Evolutionary conservation across 148 eudicot species (phyloP).

Genomic region (Vaccinium corymbosum): DNA sequence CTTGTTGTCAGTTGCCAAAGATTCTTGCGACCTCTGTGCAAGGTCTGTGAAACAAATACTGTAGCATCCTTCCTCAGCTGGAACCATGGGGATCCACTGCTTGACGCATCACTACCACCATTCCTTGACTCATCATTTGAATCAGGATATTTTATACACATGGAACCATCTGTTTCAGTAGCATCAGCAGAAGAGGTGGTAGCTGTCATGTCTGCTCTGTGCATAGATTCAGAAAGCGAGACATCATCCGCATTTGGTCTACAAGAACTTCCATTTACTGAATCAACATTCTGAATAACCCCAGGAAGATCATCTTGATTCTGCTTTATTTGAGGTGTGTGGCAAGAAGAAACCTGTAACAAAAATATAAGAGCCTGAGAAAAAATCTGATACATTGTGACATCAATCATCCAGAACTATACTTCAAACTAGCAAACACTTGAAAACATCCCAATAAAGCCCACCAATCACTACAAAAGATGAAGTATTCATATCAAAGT

Average conservation of each 20-base stretch:
- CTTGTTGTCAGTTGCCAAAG: slow-evolving; percentile 92
- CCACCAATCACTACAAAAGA: neutral
- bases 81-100: slow-evolving; percentile 87
- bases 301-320: slow-evolving; percentile 29
- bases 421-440: neutral
- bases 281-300: slow-evolving; percentile 29
- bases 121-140: slow-evolving; percentile 39
- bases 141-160: slow-evolving; percentile 21
- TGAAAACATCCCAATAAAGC: neutral
- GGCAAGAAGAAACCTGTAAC: slow-evolving; percentile 31
- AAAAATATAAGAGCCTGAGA: slow-evolving; percentile 10
- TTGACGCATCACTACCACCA: slow-evolving; percentile 52
- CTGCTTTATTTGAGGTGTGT: slow-evolving; percentile 26
- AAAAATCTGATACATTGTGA: neutral
- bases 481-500: neutral
- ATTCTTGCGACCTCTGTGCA: slow-evolving; percentile 78
- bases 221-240: slow-evolving; percentile 31
- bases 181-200: slow-evolving; percentile 30
- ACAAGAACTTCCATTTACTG: slow-evolving; percentile 24
- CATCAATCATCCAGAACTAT: neutral
- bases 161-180: slow-evolving; percentile 36
- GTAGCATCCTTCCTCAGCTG: slow-evolving; percentile 87
- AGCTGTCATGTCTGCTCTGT: slow-evolving; percentile 28
- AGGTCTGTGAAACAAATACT: slow-evolving; percentile 66
- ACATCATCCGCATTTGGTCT: slow-evolving; percentile 30